Evolutionary conservation across 495 filamentous ascomycete species (phyloP), one percentile per base, ranked within the genome.

Genomic region (Lindgomyces ingoldianus): DNA sequence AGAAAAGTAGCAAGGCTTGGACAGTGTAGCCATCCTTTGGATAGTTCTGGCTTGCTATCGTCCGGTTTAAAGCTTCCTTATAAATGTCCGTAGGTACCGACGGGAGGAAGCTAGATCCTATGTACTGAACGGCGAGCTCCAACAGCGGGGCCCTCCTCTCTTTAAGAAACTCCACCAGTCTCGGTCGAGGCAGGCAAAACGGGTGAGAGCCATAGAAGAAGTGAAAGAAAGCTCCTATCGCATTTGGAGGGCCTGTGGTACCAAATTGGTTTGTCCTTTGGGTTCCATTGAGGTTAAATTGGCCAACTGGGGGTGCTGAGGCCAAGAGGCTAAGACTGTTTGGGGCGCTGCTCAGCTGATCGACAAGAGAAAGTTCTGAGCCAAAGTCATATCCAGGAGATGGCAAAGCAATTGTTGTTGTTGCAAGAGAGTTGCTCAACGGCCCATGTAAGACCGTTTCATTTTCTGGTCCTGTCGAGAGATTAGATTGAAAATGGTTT

Each of bases 1-100:
- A 82, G 41, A 90, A 80, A 14, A 96, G 78, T 48, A 96, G 73
- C 65, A 93, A 79, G 0, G 90, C 88, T 74, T 96, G 92, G 2
- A 95, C 83, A 57, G 83, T 76, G 70, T 86, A 91, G 2, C 84
- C 87, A 70, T 89, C 84, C 62, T 81, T 80, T 10, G 80, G 69
- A 16, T 77, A 78, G 11, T 75, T 76, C 3, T 78, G 73, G 25
- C 77, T 74, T 51, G 30, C 27, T 22, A 85, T 82, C 26, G 79
- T 73, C 21, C 78, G 73, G 67, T 87, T 80, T 11, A 87, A 83
- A 22, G 85, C 81, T 25, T 83, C 75, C 45, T 78, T 83, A 29
- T 85, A 84, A 36, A 80, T 78, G 10, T 82, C 81, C 39, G 67
- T 76, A 46, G 49, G 69, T 51, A 54, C 72, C 70, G 80, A 75